A percentile compares a stretch with the other conserved stretches of the same genome.
Evolutionary conservation across 495 filamentous ascomycete genomes (phyloP).

Genomic region (Daldinia loculata): DNA sequence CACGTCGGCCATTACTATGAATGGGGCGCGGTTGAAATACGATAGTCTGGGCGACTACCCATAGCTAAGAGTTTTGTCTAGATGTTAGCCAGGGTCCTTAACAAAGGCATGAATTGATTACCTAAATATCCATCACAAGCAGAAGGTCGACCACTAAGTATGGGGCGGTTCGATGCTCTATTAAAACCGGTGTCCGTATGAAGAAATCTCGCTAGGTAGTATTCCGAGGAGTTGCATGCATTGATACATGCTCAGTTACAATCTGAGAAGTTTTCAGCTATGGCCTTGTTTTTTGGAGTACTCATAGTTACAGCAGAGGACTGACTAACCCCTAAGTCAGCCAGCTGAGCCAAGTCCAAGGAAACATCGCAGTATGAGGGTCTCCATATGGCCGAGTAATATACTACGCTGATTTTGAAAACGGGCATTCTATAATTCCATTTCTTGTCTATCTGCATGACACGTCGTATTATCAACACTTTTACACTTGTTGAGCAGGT

Average conservation of each 20-base stretch:
- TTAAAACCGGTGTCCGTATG: background rate
- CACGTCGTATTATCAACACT: background rate
- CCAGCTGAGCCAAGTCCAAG: background rate
- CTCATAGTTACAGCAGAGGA: background rate
- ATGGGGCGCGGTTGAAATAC: background rate
- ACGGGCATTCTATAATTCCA: background rate
- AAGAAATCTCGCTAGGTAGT: background rate
- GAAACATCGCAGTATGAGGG: background rate
- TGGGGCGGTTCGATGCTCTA: background rate
- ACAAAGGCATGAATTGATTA: background rate
- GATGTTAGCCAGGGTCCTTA: background rate
- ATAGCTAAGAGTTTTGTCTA: background rate
- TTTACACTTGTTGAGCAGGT: background rate
- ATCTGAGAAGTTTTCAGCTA: background rate
- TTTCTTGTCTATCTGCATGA: background rate
- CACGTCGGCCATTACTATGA: background rate
- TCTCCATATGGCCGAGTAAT: background rate
- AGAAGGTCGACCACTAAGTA: background rate
- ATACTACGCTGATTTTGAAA: background rate
- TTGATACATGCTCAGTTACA: background rate
- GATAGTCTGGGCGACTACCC: background rate
- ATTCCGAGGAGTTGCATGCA: constrained; percentile 2
- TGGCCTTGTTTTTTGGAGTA: background rate
- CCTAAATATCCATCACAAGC: background rate
- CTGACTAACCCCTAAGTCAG: constrained; percentile 2